phyloP scores from a whole-genome alignment of 2,329 filamentous ascomycete species.

The Remersonia thermophila region DNA sequence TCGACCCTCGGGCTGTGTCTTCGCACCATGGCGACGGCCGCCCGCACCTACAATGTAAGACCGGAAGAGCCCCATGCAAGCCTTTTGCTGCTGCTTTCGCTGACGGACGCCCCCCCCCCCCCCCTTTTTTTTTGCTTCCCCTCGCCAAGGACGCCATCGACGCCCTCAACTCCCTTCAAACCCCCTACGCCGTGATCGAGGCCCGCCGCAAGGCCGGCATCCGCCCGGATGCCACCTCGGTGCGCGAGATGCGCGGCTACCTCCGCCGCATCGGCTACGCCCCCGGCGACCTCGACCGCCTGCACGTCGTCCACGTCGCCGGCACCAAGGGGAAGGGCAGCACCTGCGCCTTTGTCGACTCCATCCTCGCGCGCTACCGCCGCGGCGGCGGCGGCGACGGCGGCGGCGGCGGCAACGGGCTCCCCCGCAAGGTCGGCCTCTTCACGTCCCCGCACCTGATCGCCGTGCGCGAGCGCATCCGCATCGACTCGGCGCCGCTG shows the following conservation, averaged over 20 bases:
- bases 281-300: slow-evolving; percentile 38
- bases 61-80: neutral
- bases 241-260: slow-evolving; percentile 75
- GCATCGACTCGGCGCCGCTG: slow-evolving; percentile 46
- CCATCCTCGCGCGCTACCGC: slow-evolving; percentile 45
- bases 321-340: slow-evolving; percentile 70
- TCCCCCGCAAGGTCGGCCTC: slow-evolving; percentile 41
- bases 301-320: slow-evolving; percentile 58
- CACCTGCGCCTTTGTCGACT: slow-evolving; percentile 55
- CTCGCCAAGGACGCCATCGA: slow-evolving; percentile 49
- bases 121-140: no score
- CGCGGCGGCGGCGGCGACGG: slow-evolving; percentile 17
- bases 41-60: slow-evolving; percentile 11
- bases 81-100: no score
- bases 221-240: slow-evolving; percentile 56
- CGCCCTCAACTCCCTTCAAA: slow-evolving; percentile 71
- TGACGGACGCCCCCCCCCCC: no score
- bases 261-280: slow-evolving; percentile 64
- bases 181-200: slow-evolving; percentile 71
- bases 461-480: slow-evolving; percentile 54
- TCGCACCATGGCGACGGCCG: slow-evolving; percentile 5
- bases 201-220: slow-evolving; percentile 63
- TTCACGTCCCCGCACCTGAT: slow-evolving; percentile 60
- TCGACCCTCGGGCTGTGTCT: neutral
- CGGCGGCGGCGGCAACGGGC: no score